Evolutionary conservation across 441 rosid genomes (phyloP), one percentile per base, ranked within the genome.

Genomic region (Corymbia citriodora): DNA sequence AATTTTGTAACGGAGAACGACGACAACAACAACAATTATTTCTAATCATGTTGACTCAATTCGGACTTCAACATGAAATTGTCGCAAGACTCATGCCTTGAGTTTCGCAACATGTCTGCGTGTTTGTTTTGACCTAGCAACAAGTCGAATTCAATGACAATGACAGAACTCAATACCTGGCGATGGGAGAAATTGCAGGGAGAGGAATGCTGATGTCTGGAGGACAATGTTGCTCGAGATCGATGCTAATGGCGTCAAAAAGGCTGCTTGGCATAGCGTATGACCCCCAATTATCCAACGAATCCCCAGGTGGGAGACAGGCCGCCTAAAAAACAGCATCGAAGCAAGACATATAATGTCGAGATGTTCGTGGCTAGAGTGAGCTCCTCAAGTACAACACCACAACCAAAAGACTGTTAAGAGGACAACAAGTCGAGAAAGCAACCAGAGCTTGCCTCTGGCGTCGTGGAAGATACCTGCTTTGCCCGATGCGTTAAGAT

Each of bases 111-210:
- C 23, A 17, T 2, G 10, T 31, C 45, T 33, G 2, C 1, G 10
- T 0, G 3, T 33, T 0, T 4, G 7, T 1, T 70, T 0, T 7
- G 7, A 9, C 13, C 13, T 19, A 15, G 10, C 8, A 33, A 17
- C 1, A 70, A 9, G 13, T 70, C 25, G 2, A 16, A 70, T 70
- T 70, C 45, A 5, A 25, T 59, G 25, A 33, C 4, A 18, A 70
- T 23, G 19, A 17, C 2, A 0, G 5, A 33, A 33, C 23, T 0
- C 9, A 33, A 70, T 33, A 31, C 13, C 79, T 0, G 0, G 2
- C 17, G 45, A 4, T 1, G 79, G 23, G 45, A 65, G 74, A 16
- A 4, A 65, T 29, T 63, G 4, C 1, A 2, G 2, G 40, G 40
- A n/a, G 40, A 68, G 31, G 57, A 68, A 68, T 8, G 74, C 19